Base-by-base conservation (phyloP, 2,329 filamentous ascomycete species). In the Penicillium glabrum region DNA sequence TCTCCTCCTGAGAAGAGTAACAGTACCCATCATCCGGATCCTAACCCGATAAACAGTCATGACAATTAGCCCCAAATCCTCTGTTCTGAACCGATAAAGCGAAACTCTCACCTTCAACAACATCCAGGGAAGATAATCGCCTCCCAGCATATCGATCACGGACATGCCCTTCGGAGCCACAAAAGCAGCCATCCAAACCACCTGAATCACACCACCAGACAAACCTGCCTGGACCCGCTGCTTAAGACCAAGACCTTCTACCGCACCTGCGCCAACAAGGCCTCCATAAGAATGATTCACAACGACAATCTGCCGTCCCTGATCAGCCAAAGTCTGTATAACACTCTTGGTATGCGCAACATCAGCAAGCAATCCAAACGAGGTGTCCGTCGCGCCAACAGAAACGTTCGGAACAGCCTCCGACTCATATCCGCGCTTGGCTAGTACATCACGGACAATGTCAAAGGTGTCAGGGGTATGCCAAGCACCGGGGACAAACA, bases 401-500 rank as follows among this genome's bases (percentile, higher is more conserved):
- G 67, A 66, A 1, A 62, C 59, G 13, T 62, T 66, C 1, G 58
- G 54, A 14, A 75, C 63, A 5, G 67, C 70, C 53, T 66, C 64
- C 1, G 67, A 68, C 11, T 64, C 49, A 58, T 71, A 76, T 4
- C 70, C 74, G 3, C 64, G 61, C 4, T 47, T 46, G 5, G 64
- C 54, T 21, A 78, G 68, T 8, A 63, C 59, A 14, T 66, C 55
- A 1, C 67, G 67, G 3, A 75, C 58, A 1, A 55, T 50, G 26
- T 72, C 61, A 53, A 72, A 78, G 47, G 63, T 61, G 37, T 63
- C 63, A 2, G 75, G 66, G 1, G 59, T 52, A 53, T 79, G 76
- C 73, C 74, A 78, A 13, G 74, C 75, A 8, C 76, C 77, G 0
- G 75, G 74, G 10, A 72, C 70, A 45, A 78, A 70, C 5, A 79